Percentiles rank a stretch among this genome's conserved stretches.
Conservation (phyloP, 1,284 basidiomycete genomes). For the Sanghuangporus sanghuang region DNA sequence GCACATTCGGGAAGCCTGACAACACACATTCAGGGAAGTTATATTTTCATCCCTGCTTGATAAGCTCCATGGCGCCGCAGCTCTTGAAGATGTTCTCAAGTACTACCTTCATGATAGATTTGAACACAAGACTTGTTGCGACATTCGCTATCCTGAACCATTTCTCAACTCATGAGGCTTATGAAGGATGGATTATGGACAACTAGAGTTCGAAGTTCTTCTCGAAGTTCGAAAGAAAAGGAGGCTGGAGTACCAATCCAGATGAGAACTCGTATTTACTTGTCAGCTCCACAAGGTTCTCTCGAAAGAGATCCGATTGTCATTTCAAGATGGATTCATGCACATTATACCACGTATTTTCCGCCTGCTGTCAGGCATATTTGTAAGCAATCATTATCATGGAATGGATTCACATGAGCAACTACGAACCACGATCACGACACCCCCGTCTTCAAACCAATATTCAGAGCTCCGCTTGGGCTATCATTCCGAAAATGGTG, state of each 20-base stretch:
- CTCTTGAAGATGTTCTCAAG: not conserved
- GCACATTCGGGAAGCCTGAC: not conserved
- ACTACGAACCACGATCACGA: not conserved
- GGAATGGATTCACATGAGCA: not conserved
- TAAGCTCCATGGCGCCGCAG: not conserved
- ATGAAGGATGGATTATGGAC: not conserved
- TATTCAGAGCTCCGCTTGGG: not conserved
- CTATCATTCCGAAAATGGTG: not conserved
- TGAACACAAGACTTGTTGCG: not conserved
- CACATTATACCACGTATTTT: not conserved
- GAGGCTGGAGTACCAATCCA: not conserved
- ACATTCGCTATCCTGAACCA: not conserved
- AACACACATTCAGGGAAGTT: not conserved
- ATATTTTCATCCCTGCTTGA: not conserved
- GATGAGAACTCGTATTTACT: no score
- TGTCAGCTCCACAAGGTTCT: not conserved
- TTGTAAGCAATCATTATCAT: not conserved
- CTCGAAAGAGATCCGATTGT: not conserved
- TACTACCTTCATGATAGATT: not conserved
- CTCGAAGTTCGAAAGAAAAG: not conserved
- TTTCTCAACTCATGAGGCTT: not conserved
- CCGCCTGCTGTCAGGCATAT: not conserved
- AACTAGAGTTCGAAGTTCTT: conserved; percentile 8
- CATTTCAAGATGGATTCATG: not conserved
- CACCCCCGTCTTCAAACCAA: conserved; percentile 3